Evolutionary conservation across 345 rosid genomes (phyloP), one percentile per base, ranked within the genome.

Genomic region (Eucalyptus brandiana): DNA sequence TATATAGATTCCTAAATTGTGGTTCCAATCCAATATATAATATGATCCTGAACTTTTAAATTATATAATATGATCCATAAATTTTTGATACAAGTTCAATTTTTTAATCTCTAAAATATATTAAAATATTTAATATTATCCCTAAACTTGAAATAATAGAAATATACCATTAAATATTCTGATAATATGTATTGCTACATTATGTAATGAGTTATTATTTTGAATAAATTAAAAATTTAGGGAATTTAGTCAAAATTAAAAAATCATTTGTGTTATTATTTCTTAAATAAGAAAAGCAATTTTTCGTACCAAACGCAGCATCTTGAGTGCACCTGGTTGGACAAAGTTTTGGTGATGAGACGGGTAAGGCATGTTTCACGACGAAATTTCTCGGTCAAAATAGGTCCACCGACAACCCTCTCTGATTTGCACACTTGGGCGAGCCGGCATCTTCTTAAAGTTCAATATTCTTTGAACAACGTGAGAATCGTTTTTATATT

Each of bases 51-150:
- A 24, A 56, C 6, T 56, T 56, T 56, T 10, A 56, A 56, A 56
- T 56, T 24, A 56, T 23, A 4, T 56, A 24, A 56, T 56, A 26
- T 56, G 6, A 56, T 56, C 1, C 1, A 23, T 56, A 0, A 56
- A 56, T 56, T 56, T 56, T 0, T 2, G 0, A 56, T 24, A 56
- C 6, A 24, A 4, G 0, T 56, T 56, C 2, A 56, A 10, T 56
- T 24, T 0, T 56, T 24, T 0, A 56, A 12, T 56, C 9, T 9
- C 13, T 56, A 26, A 24, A 23, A 9, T 56, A 10, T 24, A 24
- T 56, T 2, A 56, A 56, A 26, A 56, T 24, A 24, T 56, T 56
- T 56, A 56, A 56, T 56, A 24, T 56, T 56, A 56, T 56, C 2
- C 6, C 6, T 56, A 23, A 24, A 56, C 13, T 56, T 56, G 6